Evolutionary conservation across 106 monocot species (phyloP).

Genomic region (Dactylorhiza incarnata): DNA sequence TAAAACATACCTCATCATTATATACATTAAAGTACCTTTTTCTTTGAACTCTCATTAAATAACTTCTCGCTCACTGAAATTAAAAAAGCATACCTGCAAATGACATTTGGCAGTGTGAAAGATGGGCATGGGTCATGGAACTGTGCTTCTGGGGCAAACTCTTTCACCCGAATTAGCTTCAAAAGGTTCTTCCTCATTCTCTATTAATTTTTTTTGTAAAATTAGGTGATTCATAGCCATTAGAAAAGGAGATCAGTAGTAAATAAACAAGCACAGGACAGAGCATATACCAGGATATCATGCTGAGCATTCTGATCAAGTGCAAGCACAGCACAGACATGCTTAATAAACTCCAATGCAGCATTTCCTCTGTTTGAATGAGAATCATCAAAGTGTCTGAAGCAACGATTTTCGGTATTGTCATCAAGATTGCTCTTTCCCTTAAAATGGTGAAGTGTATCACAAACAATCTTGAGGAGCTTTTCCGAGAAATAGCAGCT

Average conservation of each 20-base stretch:
- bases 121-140: constrained; percentile 49
- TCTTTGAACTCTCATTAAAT: too few relatives aligned
- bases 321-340: constrained; percentile 86
- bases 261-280: not conserved
- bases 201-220: constrained; percentile 24
- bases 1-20: too few relatives aligned
- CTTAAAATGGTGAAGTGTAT: constrained; percentile 56
- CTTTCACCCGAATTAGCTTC: constrained; percentile 77
- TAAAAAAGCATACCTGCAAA: constrained; percentile 62
- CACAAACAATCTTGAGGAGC: constrained; percentile 70
- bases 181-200: constrained; percentile 91
- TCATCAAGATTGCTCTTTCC: constrained; percentile 24
- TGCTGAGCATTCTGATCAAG: constrained; percentile 82
- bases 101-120: constrained; percentile 82
- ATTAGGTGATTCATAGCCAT: not conserved
- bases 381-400: constrained; percentile 3
- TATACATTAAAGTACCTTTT: too few relatives aligned
- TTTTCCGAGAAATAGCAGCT: constrained; percentile 86
- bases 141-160: constrained; percentile 95
- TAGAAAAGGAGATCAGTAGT: not conserved
- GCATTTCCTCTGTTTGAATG: constrained; percentile 45
- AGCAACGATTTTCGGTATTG: constrained; percentile 11
- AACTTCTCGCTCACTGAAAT: too few relatives aligned
- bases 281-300: constrained; percentile 62
- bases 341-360: constrained; percentile 89